A percentile compares a stretch with the other conserved stretches of the same genome.
phyloP scores from a whole-genome alignment of 2,329 filamentous ascomycete species.

The Grosmannia huntii region DNA sequence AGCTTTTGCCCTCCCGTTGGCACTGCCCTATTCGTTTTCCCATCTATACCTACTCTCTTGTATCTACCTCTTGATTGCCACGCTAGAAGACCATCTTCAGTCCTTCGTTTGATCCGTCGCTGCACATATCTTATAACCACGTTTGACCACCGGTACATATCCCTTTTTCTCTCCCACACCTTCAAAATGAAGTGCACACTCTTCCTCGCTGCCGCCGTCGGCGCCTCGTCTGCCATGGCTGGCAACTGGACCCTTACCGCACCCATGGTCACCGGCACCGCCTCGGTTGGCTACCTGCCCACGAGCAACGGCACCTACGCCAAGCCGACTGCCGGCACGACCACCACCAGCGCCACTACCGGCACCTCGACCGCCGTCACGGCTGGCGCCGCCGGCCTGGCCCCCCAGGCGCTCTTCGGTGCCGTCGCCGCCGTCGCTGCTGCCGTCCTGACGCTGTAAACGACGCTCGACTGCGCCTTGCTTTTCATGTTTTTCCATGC shows the following conservation, averaged over 20 bases:
- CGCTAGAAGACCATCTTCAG: not conserved
- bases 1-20: not conserved
- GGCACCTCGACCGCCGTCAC: slow-evolving; percentile 4
- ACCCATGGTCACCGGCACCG: not conserved
- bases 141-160: no score
- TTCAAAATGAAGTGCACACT: slow-evolving; percentile 10
- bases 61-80: no score
- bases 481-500: no score
- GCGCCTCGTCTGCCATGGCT: slow-evolving; percentile 4
- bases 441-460: slow-evolving; percentile 11
- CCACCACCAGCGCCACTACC: not conserved
- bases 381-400: slow-evolving; percentile 6
- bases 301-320: slow-evolving; percentile 5
- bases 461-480: no score
- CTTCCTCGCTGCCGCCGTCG: slow-evolving; percentile 5
- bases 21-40: not conserved
- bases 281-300: not conserved
- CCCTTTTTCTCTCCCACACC: not conserved
- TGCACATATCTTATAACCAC: not conserved
- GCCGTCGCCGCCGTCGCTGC: slow-evolving; percentile 11
- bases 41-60: not conserved
- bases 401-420: slow-evolving; percentile 7
- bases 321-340: not conserved
- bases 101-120: not conserved
- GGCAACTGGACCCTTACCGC: not conserved